phyloP scores from a whole-genome alignment of 2,329 filamentous ascomycete species.

The Diaporthe sp. region DNA sequence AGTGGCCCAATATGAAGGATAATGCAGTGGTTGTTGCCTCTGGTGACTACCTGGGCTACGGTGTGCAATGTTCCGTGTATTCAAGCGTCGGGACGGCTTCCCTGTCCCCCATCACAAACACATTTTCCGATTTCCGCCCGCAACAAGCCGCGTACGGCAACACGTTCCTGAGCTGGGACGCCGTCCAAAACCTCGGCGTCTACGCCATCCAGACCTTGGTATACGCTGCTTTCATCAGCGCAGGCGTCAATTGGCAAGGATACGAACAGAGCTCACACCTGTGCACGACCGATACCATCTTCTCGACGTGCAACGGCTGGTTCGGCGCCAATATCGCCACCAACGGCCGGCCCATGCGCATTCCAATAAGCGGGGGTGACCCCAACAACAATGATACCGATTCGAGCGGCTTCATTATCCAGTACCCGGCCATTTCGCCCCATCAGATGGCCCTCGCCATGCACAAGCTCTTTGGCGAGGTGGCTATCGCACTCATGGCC shows the following conservation, averaged over 20 bases:
- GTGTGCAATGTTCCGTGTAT: background rate
- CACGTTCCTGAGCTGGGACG: background rate
- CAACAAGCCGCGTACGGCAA: constrained; percentile 9
- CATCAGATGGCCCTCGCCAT: constrained; percentile 6
- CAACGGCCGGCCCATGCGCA: background rate
- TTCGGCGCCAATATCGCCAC: constrained; percentile 2
- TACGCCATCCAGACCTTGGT: constrained; percentile 12
- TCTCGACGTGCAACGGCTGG: constrained; percentile 15
- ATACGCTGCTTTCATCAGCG: constrained; percentile 9
- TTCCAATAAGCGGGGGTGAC: background rate
- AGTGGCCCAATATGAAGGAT: background rate
- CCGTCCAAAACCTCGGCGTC: background rate
- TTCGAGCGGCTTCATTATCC: background rate
- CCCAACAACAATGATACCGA: background rate
- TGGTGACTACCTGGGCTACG: background rate
- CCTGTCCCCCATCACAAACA: constrained; percentile 9
- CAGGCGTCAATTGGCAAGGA: constrained; percentile 8
- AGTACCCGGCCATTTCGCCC: constrained; percentile 14
- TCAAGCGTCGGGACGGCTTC: background rate
- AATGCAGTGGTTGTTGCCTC: background rate
- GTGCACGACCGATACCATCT: constrained; percentile 4
- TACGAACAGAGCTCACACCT: background rate
- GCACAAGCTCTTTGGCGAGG: constrained; percentile 5
- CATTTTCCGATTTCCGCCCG: constrained; percentile 9
- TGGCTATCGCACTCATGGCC: constrained; percentile 14